Percentiles rank a stretch among this genome's conserved stretches.
Conservation (phyloP, 352 stramenopile genomes). For the Hyaloperonospora brassicae region DNA sequence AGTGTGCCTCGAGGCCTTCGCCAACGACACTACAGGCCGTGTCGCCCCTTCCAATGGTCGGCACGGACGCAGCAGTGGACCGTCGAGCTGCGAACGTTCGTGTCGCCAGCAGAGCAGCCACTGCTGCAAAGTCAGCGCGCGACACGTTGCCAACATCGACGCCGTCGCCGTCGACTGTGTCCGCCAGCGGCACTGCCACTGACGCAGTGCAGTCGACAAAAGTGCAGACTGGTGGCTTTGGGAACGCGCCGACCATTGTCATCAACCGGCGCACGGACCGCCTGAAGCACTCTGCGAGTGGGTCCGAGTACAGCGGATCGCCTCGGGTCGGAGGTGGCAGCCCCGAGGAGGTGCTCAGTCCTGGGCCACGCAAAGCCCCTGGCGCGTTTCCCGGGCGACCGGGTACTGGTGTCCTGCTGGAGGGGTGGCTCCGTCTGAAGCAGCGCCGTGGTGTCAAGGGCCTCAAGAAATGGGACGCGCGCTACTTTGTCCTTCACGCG, state of each 20-base stretch:
- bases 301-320: conserved; percentile 32
- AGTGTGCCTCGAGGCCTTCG: conserved; percentile 39
- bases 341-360: conserved; percentile 33
- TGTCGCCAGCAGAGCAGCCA: conserved; percentile 4
- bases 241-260: conserved; percentile 22
- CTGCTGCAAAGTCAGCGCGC: conserved; percentile 3
- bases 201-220: conserved; percentile 6
- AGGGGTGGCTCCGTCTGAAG: conserved; percentile 79
- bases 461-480: conserved; percentile 80
- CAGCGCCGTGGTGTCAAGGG: conserved; percentile 70
- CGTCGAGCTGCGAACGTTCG: conserved; percentile 3
- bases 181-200: conserved; percentile 3
- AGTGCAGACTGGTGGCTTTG: conserved; percentile 16
- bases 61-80: conserved; percentile 22
- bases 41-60: conserved; percentile 39
- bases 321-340: conserved; percentile 17
- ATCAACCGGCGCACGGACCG: conserved; percentile 42
- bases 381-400: conserved; percentile 40
- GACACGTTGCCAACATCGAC: conserved; percentile 14
- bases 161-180: conserved; percentile 8
- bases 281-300: conserved; percentile 38
- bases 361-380: conserved; percentile 44
- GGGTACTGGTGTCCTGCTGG: conserved; percentile 63
- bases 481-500: conserved; percentile 76
- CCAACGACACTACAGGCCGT: conserved; percentile 46